Evolutionary conservation across 495 filamentous ascomycete genomes (phyloP).

Genomic region (Tuber brumale): DNA sequence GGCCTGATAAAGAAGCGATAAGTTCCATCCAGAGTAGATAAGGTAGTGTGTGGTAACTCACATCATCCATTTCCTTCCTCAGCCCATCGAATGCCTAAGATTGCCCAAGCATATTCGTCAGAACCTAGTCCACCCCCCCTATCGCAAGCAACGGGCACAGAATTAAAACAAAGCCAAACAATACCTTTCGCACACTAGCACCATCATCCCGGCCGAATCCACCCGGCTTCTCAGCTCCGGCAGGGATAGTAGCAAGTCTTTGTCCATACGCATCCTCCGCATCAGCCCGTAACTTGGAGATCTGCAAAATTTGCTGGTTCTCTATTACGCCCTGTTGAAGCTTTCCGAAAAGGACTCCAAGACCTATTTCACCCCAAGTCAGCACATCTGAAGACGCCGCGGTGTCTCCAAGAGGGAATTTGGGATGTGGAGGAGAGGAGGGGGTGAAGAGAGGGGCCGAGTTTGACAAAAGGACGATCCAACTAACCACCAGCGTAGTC

Average conservation of each 20-base stretch:
- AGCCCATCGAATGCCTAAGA: conserved; percentile 88
- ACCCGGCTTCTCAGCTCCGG: conserved; percentile 70
- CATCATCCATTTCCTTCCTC: conserved; percentile 84
- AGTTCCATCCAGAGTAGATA: conserved; percentile 4
- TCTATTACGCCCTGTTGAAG: conserved; percentile 92
- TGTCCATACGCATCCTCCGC: conserved; percentile 85
- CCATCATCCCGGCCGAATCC: conserved; percentile 92
- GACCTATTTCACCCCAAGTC: conserved; percentile 48
- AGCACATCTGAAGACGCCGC: conserved; percentile 20
- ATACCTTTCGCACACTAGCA: conserved; percentile 87
- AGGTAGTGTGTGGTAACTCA: conserved; percentile 17
- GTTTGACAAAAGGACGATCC: neutral
- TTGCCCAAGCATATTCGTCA: conserved; percentile 5
- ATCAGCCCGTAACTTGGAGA: conserved; percentile 91
- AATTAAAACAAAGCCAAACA: conserved; percentile 31
- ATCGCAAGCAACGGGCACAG: conserved; percentile 14
- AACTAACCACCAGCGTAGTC: conserved; percentile 80
- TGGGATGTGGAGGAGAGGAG: conserved; percentile 7
- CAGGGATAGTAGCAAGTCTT: conserved; percentile 74
- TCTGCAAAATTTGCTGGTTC: conserved; percentile 84
- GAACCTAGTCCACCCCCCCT: neutral
- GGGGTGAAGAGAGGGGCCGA: conserved; percentile 3
- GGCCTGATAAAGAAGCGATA: conserved; percentile 45
- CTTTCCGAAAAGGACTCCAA: conserved; percentile 94
- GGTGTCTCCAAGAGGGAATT: conserved; percentile 10